Conservation (phyloP, 768 basidiomycete genomes). For the Grammothele lineata region DNA sequence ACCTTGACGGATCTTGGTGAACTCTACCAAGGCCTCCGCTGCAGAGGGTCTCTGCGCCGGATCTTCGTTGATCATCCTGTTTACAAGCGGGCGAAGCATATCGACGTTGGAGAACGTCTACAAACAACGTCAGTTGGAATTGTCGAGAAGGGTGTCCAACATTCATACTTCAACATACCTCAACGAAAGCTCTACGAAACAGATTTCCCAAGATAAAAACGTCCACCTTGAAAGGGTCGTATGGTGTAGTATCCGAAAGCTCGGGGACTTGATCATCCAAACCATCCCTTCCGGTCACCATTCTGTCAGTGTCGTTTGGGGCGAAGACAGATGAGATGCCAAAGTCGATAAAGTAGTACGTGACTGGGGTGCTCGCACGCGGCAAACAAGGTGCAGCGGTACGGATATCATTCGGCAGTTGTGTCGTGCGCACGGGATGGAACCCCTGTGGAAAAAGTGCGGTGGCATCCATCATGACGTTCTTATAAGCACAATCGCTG, state of each 20-base stretch:
- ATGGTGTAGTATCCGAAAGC: conserved; percentile 10
- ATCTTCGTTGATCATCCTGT: too few species aligned
- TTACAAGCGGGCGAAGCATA: too few species aligned
- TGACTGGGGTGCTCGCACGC: conserved; percentile 3
- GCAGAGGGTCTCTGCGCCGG: too few species aligned
- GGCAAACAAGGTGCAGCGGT: not conserved
- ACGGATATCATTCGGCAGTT: not conserved
- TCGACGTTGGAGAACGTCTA: too few species aligned
- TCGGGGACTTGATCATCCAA: conserved; percentile 18
- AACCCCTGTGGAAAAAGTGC: conserved; percentile 19
- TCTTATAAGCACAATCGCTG: conserved; percentile 21
- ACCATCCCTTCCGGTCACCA: conserved; percentile 13
- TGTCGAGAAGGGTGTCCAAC: too few species aligned
- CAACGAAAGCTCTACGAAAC: conserved; percentile 1
- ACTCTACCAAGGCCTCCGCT: too few species aligned
- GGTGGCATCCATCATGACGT: conserved; percentile 22
- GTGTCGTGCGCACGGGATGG: conserved; percentile 11
- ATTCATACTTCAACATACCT: conserved; percentile 2
- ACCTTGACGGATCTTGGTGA: too few species aligned
- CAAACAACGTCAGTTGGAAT: too few species aligned
- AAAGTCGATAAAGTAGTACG: conserved; percentile 26
- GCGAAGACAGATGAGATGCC: conserved; percentile 21
- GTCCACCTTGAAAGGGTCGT: conserved; percentile 25
- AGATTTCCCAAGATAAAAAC: conserved; percentile 21
- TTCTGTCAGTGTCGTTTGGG: not conserved